A percentile compares a stretch with the other conserved stretches of the same genome.
Evolutionary conservation across 805 yeast species (phyloP).

Genomic region (Candida tibetensis): DNA sequence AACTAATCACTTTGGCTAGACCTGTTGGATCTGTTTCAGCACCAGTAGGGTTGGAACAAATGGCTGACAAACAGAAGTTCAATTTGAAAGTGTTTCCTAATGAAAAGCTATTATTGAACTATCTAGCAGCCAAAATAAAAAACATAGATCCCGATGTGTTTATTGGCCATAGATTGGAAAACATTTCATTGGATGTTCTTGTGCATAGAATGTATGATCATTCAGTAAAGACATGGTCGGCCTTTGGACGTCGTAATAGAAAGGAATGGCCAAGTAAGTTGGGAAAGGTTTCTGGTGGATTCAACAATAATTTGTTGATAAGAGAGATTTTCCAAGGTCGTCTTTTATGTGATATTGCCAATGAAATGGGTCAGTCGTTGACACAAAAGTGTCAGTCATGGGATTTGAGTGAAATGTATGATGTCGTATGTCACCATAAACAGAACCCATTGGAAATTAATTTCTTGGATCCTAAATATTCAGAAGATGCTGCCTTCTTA

Average conservation of each 20-base stretch:
- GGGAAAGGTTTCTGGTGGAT: slow-evolving; percentile 47
- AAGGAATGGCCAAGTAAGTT: slow-evolving; percentile 75
- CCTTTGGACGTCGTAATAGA: slow-evolving; percentile 78
- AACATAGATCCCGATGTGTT: slow-evolving; percentile 86
- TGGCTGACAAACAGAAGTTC: slow-evolving; percentile 54
- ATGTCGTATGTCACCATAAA: slow-evolving; percentile 66
- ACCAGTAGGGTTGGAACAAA: slow-evolving; percentile 72
- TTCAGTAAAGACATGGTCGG: slow-evolving; percentile 72
- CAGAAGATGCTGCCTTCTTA: slow-evolving; percentile 64
- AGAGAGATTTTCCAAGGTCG: slow-evolving; percentile 81
- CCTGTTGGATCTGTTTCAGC: slow-evolving; percentile 64
- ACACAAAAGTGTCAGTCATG: slow-evolving; percentile 91
- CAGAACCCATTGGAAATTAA: slow-evolving; percentile 69
- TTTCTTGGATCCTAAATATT: slow-evolving; percentile 60
- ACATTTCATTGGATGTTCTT: slow-evolving; percentile 72
- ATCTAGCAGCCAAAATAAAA: slow-evolving; percentile 69
- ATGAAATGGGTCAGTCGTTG: slow-evolving; percentile 91
- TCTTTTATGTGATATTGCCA: slow-evolving; percentile 85
- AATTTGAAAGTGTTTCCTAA: slow-evolving; percentile 59
- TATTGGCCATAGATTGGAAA: slow-evolving; percentile 83
- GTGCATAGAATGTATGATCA: slow-evolving; percentile 77
- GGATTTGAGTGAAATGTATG: slow-evolving; percentile 91
- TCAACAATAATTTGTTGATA: slow-evolving; percentile 51
- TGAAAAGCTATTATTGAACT: slow-evolving; percentile 71
- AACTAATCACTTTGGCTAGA: slow-evolving; percentile 69